phyloP scores from a whole-genome alignment of 2,329 filamentous ascomycete genomes.

The Diaporthe eres region DNA sequence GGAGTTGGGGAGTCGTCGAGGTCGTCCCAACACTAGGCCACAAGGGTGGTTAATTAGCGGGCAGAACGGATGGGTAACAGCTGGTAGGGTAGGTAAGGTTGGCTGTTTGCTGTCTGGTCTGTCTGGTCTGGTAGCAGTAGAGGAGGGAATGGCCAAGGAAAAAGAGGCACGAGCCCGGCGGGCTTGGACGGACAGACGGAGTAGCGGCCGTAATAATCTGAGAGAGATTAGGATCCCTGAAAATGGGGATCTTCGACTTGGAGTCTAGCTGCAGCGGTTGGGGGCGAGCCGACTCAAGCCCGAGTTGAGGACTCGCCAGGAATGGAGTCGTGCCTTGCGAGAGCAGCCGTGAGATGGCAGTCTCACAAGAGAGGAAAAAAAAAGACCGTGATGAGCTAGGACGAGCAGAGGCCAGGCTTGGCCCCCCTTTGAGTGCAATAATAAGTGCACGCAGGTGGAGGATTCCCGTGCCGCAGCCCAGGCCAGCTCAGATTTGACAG shows the following conservation, averaged over 20 bases:
- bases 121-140: constrained; percentile 6
- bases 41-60: constrained; percentile 28
- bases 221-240: constrained; percentile 39
- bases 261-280: constrained; percentile 18
- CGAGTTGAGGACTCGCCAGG: constrained; percentile 24
- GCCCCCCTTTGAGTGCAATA: constrained; percentile 21
- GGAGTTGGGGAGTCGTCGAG: constrained; percentile 17
- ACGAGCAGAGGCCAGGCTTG: constrained; percentile 6
- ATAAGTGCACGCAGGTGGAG: not conserved
- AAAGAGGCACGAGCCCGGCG: constrained; percentile 37
- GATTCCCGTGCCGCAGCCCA: constrained; percentile 22
- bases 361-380: not conserved
- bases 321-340: constrained; percentile 10
- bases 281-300: constrained; percentile 25
- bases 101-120: not conserved
- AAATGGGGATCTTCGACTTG: constrained; percentile 30
- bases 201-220: constrained; percentile 38
- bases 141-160: constrained; percentile 25
- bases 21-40: constrained; percentile 5
- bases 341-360: not conserved
- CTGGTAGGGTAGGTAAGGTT: not conserved
- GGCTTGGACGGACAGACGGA: constrained; percentile 30
- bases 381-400: constrained; percentile 11
- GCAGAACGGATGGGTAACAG: constrained; percentile 15
- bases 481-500: constrained; percentile 6